A percentile compares a stretch with the other conserved stretches of the same genome.
Evolutionary conservation across 2,329 filamentous ascomycete species (phyloP).

Genomic region (Alternaria viburni): DNA sequence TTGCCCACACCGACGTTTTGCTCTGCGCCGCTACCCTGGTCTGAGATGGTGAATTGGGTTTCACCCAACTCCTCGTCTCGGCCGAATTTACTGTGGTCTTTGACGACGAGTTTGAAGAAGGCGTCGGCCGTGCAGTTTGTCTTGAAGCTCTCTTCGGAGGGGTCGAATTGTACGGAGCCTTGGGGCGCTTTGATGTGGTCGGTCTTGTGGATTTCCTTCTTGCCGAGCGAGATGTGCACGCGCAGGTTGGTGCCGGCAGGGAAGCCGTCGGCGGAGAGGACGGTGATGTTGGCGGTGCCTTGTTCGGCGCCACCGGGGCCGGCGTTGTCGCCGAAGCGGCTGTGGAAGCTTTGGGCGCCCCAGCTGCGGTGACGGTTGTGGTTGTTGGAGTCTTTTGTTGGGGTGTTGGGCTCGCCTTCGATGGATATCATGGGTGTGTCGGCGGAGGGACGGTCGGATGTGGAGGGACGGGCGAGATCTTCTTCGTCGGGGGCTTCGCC

Average conservation of each 20-base stretch:
- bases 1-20: slow-evolving; percentile 77
- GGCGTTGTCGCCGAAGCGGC: slow-evolving; percentile 41
- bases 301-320: slow-evolving; percentile 61
- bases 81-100: slow-evolving; percentile 84
- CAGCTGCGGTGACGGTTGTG: slow-evolving; percentile 46
- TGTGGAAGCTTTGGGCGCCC: slow-evolving; percentile 51
- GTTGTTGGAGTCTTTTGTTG: slow-evolving; percentile 17
- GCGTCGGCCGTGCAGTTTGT: slow-evolving; percentile 79
- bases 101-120: slow-evolving; percentile 84
- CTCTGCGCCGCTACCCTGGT: slow-evolving; percentile 70
- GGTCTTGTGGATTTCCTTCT: slow-evolving; percentile 86
- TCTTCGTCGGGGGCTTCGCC: slow-evolving; percentile 50
- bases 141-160: slow-evolving; percentile 73
- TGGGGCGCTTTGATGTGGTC: slow-evolving; percentile 80
- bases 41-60: slow-evolving; percentile 88
- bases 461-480: slow-evolving; percentile 51
- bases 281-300: slow-evolving; percentile 79
- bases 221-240: slow-evolving; percentile 70
- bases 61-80: slow-evolving; percentile 86
- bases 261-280: slow-evolving; percentile 80
- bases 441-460: slow-evolving; percentile 45
- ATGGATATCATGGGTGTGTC: slow-evolving; percentile 42
- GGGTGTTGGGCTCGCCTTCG: slow-evolving; percentile 27
- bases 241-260: slow-evolving; percentile 80
- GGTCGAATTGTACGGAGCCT: slow-evolving; percentile 61